Evolutionary conservation across 2,329 filamentous ascomycete genomes (phyloP), one percentile per base, ranked within the genome.

Genomic region (Hypoxylon rubiginosum): DNA sequence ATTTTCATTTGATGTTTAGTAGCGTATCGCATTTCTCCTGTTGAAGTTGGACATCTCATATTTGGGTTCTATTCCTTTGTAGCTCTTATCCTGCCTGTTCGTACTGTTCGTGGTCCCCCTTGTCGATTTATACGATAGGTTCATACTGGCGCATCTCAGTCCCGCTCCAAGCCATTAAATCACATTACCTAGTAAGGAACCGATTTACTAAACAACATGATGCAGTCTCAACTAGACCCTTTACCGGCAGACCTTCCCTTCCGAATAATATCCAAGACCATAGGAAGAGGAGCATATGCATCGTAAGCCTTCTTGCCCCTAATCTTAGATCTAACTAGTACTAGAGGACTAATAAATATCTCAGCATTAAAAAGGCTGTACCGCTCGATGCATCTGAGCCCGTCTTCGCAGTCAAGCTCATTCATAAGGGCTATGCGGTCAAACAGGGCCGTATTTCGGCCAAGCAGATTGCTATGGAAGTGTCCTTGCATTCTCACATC

Each of bases 331-430:
- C 41, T 51, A 56, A 30, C 62, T 60, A 51, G 26, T 61, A 61
- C 10, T 13, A 13, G 39, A 55, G 58, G 64, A 52, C 70, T 73
- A 28, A 73, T 60, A 32, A 19, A 49, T 39, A 43, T 28, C 50
- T 62, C 79, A 95, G 94, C 65, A 96, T 97, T 76, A 97, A 97
- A 78, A 98, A 98, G 82, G 96, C 95, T 30, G 88, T 91, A 50
- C 95, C 95, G 7, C 82, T 91, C 24, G 86, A 91, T 70, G 80
- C 85, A 1, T 82, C 87, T 26, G 86, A 83, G 26, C 95, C 95
- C 30, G 84, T 99, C 63, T 98, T 99, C 78, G 96, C 97, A 13
- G 93, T 99, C 80, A 99, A 99, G 80, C 93, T 99, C 81, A 97
- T 99, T 78, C 95, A 99, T 83, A 99, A 99, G 82, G 91, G 92